Base-by-base conservation (phyloP, 2,329 filamentous ascomycete genomes). In the Neoscytalidium dimidiatum region DNA sequence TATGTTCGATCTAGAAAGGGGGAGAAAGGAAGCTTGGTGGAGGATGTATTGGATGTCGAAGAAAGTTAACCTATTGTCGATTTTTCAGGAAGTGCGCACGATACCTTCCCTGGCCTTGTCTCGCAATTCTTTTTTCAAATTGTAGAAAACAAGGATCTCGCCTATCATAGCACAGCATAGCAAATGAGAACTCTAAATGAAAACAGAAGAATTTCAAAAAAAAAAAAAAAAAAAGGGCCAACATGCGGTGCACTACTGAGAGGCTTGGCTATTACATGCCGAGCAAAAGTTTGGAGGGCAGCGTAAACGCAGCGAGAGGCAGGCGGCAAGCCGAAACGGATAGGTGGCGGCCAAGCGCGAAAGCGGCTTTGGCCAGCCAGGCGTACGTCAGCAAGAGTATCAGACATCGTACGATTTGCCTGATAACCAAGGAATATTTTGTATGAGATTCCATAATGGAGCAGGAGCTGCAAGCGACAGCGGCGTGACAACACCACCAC, bases 341-440 rank as follows among this genome's bases (percentile, higher is more conserved):
- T 23, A 31, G 17, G 11, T 8, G 9, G n/a, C 13, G 28, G 29
- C 29, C 8, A 52, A 31, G 31, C 26, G 17, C 49, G n/a, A 17
- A 29, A 13, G 26, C 49, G 26, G 21, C 14, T 19, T 17, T 33
- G n/a, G 8, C 8, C 28, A 52, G 7, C 38, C 38, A 17, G n/a
- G 38, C 19, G n/a, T 23, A 33, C 41, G 38, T 46, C 38, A 48
- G 56, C 29, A 60, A 17, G 28, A 14, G 56, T 60, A 60, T 46
- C 41, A 60, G 11, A 44, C 13, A 29, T 60, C 56, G 56, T 60
- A 60, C 56, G 56, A 60, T 26, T 48, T 9, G 14, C 49, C 29
- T 17, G 49, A 52, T 19, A 19, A 52, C 14, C 29, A 41, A 41
- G 38, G 38, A 41, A 11, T 41, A 41, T 41, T 21, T 29, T 52